Base-by-base conservation (phyloP, 148 eudicot species). In the Vaccinium corymbosum region DNA sequence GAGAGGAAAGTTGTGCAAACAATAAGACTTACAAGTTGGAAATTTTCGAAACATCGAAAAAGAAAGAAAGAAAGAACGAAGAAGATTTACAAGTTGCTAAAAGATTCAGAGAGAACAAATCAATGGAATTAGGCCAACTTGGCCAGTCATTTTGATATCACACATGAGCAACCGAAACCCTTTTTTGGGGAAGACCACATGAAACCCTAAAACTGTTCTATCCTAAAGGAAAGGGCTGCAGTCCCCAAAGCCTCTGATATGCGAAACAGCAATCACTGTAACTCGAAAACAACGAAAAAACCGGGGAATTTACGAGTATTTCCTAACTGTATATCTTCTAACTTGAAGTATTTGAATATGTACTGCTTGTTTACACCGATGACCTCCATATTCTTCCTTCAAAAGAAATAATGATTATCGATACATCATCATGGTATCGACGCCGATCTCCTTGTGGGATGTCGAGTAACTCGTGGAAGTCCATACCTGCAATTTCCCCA, bases 371-470 rank as follows among this genome's bases (percentile, higher is more conserved):
- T 83, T 86, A 91, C 84, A 91, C 86, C 53, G 91, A 91, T 19
- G 98, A 95, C 66, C 93, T 89, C 98, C 98, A 95, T 80, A 95
- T 94, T 83, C 93, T 87, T 77, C 98, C 98, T 88, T 93, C 95
- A 15, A 96, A 93, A 0, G 99, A 96, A 14, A 96, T 90, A 46
- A 96, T 88, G 53, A 94, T 93, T 70, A 96, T 89, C 2, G 99
- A 96, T 22, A 96, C 97, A 80, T 96, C 99, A 48, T 96, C 99
- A 32, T 96, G 99, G 85, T 92, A 96, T 66, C 88, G 90, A 3
- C 98, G 86, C 19, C 98, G 86, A 56, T 96, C 98, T 27, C 98
- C 98, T 81, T 96, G 98, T 10, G 97, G 98, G 76, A 96, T 93
- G 29, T 92, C 98, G 25, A 96, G 93, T 88, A 96, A 87, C 87